Evolutionary conservation across 208 protist species (phyloP).

Genomic region (Lotmaria passim): DNA sequence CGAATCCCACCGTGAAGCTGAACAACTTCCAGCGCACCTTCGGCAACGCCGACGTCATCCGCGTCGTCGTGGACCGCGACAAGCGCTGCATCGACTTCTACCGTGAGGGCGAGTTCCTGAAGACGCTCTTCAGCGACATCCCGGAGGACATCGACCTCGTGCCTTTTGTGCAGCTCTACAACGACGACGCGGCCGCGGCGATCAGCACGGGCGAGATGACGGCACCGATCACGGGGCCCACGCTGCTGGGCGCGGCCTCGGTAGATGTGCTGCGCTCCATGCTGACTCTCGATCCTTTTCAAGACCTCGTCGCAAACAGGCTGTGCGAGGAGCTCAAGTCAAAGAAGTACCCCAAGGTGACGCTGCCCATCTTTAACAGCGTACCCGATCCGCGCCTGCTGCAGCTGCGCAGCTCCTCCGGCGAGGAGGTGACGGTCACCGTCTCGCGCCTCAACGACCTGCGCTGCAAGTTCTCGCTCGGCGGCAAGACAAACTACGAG

Average conservation of each 20-base stretch:
- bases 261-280: constrained; percentile 89
- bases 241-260: constrained; percentile 76
- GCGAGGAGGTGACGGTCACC: constrained; percentile 62
- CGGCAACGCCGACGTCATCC: constrained; percentile 81
- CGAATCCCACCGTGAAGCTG: constrained; percentile 87
- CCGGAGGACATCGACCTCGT: constrained; percentile 81
- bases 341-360: constrained; percentile 69
- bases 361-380: constrained; percentile 84
- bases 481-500: constrained; percentile 73
- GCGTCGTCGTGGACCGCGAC: constrained; percentile 83
- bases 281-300: constrained; percentile 83
- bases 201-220: constrained; percentile 84
- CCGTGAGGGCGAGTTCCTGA: constrained; percentile 86
- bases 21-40: constrained; percentile 92
- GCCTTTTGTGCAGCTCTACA: constrained; percentile 93
- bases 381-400: constrained; percentile 80
- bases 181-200: constrained; percentile 81
- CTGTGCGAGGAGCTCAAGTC: constrained; percentile 75
- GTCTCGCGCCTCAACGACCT: constrained; percentile 72
- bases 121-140: constrained; percentile 85
- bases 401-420: constrained; percentile 61
- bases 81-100: constrained; percentile 81
- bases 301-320: constrained; percentile 67
- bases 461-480: constrained; percentile 78
- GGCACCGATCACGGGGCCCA: constrained; percentile 73